phyloP scores from a whole-genome alignment of 306 rosid species.

The Trifolium fragiferum region DNA sequence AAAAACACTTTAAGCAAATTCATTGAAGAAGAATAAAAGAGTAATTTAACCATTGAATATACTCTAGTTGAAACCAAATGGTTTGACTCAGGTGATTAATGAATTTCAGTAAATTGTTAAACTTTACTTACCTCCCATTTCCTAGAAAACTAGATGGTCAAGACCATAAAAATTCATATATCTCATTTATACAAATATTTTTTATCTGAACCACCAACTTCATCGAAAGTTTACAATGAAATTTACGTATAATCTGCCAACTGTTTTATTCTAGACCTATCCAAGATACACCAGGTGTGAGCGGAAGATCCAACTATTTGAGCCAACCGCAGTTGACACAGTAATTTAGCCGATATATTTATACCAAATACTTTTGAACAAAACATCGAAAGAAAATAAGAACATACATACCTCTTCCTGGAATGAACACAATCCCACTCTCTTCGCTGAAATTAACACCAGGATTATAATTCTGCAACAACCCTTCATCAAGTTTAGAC shows the following conservation, averaged over 20 bases:
- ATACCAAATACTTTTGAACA: not conserved
- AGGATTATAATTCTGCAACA: slow-evolving; percentile 50
- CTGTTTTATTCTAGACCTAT: not conserved
- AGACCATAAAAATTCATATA: no score
- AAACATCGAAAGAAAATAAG: not conserved
- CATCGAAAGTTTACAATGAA: not conserved
- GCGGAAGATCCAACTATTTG: not conserved
- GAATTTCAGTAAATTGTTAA: not conserved
- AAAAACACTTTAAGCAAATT: slow-evolving; percentile 1
- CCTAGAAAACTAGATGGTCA: no score
- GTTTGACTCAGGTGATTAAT: not conserved
- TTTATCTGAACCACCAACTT: no score
- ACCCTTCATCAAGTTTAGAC: slow-evolving; percentile 39
- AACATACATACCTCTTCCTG: slow-evolving; percentile 63
- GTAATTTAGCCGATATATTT: not conserved
- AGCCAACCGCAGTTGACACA: not conserved
- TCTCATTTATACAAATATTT: not conserved
- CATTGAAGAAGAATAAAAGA: not conserved
- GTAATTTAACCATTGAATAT: not conserved
- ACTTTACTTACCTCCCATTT: no score
- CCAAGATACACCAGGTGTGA: not conserved
- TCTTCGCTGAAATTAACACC: slow-evolving; percentile 59
- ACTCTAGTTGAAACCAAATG: not conserved
- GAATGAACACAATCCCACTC: slow-evolving; percentile 60
- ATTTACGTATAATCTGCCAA: not conserved